These are phyloP conservation scores for Aspergillus hancockii DNA, from an alignment of 495 filamentous ascomycete species.

Conservation along the genomic window DNA sequence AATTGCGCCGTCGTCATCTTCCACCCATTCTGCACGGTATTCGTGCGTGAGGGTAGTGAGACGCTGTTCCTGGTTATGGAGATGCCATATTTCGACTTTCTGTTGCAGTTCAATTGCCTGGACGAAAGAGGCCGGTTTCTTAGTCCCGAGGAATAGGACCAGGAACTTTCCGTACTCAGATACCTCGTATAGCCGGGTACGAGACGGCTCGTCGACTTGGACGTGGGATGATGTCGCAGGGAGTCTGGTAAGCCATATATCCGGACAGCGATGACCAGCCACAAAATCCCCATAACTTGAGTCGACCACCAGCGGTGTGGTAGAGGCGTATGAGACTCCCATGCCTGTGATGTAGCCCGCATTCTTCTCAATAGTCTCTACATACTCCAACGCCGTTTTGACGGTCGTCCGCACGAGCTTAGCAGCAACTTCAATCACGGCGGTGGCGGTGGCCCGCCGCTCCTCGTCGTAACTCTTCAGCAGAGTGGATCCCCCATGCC, in stretches of 20 bases:
- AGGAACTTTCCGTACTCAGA: conserved; percentile 7
- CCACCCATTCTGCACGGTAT: conserved; percentile 2
- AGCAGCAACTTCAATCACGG: conserved; percentile 9
- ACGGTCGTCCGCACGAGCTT: conserved; percentile 9
- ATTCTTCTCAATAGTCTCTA: conserved; percentile 10
- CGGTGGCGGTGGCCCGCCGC: conserved; percentile 4
- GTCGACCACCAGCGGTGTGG: background rate
- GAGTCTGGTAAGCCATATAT: conserved; percentile 1
- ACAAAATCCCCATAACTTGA: conserved; percentile 6
- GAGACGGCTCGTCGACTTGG: background rate
- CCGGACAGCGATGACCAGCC: conserved; percentile 10
- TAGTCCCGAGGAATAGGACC: background rate
- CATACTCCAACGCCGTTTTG: conserved; percentile 11
- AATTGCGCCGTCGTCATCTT: background rate
- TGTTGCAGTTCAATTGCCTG: background rate
- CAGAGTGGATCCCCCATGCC: background rate
- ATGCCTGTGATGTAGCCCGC: conserved; percentile 15
- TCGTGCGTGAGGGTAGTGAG: background rate
- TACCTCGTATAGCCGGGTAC: background rate
- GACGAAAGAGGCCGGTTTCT: background rate
- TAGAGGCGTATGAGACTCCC: conserved; percentile 4
- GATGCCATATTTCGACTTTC: background rate
- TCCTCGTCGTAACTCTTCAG: conserved; percentile 10
- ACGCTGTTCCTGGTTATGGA: background rate
- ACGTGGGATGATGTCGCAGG: background rate